phyloP scores from a whole-genome alignment of 2,329 filamentous ascomycete genomes.

The Alternaria consortialis region DNA sequence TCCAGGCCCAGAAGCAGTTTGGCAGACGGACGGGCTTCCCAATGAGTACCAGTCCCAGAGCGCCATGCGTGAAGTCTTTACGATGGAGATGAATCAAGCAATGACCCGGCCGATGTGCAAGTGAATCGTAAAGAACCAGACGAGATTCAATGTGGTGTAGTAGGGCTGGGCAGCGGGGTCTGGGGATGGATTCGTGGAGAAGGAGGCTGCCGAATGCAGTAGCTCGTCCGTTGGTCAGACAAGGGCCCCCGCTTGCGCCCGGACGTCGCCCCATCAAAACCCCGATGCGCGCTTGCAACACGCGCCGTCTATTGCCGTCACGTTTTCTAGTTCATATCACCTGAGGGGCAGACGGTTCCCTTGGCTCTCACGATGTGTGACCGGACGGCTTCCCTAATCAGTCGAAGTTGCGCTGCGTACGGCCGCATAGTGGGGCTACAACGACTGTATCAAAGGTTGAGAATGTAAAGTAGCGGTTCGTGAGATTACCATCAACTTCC shows the following conservation, averaged over 20 bases:
- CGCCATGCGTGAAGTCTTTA: conserved; percentile 5
- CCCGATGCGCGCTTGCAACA: conserved; percentile 25
- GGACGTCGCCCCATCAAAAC: conserved; percentile 18
- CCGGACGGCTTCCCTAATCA: conserved; percentile 35
- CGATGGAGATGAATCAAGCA: conserved; percentile 18
- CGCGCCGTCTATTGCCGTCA: conserved; percentile 13
- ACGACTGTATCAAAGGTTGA: conserved; percentile 8
- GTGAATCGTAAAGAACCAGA: conserved; percentile 9
- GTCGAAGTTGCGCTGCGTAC: conserved; percentile 15
- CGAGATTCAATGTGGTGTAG: conserved; percentile 9
- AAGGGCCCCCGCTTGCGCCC: conserved; percentile 13
- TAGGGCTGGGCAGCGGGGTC: conserved; percentile 11
- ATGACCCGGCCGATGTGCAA: conserved; percentile 7
- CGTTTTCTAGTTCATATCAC: conserved; percentile 9
- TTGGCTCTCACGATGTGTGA: conserved; percentile 19
- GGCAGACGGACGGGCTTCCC: conserved; percentile 25
- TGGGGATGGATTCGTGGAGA: conserved; percentile 30
- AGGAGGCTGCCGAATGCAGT: conserved; percentile 16
- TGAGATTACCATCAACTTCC: conserved; percentile 3
- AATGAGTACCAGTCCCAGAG: conserved; percentile 16
- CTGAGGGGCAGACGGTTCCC: conserved; percentile 15
- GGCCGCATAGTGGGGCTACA: conserved; percentile 6
- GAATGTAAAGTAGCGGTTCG: background rate
- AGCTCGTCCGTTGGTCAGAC: conserved; percentile 16
- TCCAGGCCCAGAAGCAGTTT: conserved; percentile 24